Base-by-base conservation (phyloP, 169 alveolate species). In the Cystoisospora suis region DNA sequence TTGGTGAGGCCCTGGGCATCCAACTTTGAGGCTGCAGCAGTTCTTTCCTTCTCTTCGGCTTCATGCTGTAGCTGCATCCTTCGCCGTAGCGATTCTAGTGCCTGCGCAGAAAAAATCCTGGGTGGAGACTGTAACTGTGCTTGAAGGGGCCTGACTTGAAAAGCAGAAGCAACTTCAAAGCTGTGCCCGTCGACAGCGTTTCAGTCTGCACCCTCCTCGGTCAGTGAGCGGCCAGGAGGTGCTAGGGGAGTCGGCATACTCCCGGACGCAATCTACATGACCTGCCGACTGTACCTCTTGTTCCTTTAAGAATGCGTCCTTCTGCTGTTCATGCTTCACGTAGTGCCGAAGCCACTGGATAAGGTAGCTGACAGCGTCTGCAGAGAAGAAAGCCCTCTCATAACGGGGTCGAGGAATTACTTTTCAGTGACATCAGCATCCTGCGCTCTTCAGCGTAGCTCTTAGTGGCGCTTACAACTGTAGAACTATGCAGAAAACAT, bases 291-390 rank as follows among this genome's bases (percentile, higher is more conserved):
- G n/a, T 29, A 72, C 83, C 83, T 36, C 17, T 72, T 34, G 47
- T 38, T 72, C 58, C 32, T 36, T 3, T 20, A 42, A 7, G 12
- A 6, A 34, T 17, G 44, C 53, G 3, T 4, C 32, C 15, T 72
- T 72, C 56, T n/a, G 20, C 45, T 72, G 58, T 72, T 72, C 83
- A 38, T 38, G n/a, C 17, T 17, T 56, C 83, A 42, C 83, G n/a
- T 72, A 72, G 34, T 40, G 83, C 40, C 83, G 83, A 7, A 72
- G 83, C 83, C 83, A 72, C 53, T 72, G 83, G 17, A 72, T 56
- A 15, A 72, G 83, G 23, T 72, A 72, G 45, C 56, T 34, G 27
- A 38, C 32, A 7, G 83, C 58, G 56, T 72, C 83, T 72, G 79
- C 27, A 0, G 46, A 29, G 79, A 65, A 65, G 36, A 3, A 20